These are phyloP conservation scores for Ophiorrhiza pumila DNA, from an alignment of 257 asterid genomes.

Conservation along the genomic window DNA sequence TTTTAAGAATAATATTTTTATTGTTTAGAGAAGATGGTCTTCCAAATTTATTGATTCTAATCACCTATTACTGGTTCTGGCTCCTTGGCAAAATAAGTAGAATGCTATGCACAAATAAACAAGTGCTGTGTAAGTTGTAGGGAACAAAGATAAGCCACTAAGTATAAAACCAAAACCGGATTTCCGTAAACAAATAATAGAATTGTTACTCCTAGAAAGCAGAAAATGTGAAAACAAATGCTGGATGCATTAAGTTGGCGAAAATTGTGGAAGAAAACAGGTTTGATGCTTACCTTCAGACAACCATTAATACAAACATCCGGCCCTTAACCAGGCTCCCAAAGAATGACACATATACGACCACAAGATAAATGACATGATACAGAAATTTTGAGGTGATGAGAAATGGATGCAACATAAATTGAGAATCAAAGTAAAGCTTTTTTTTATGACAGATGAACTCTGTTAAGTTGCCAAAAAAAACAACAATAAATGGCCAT, in stretches of 20 bases:
- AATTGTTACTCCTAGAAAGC: background rate
- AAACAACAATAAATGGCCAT: background rate
- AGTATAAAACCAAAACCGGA: background rate
- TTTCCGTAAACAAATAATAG: background rate
- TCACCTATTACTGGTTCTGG: background rate
- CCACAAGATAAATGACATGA: background rate
- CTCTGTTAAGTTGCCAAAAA: background rate
- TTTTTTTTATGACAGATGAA: background rate
- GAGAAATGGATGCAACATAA: background rate
- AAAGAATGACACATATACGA: background rate
- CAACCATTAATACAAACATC: background rate
- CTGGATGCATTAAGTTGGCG: background rate
- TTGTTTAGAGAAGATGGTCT: background rate
- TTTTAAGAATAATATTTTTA: background rate
- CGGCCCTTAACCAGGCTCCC: background rate
- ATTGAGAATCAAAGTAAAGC: background rate
- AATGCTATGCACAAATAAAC: background rate
- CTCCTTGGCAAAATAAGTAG: background rate
- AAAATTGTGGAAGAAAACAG: too few species aligned
- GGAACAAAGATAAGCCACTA: background rate
- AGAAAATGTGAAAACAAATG: background rate
- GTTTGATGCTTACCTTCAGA: background rate
- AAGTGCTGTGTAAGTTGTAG: background rate
- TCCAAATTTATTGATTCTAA: background rate
- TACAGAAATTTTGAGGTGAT: background rate